These are phyloP conservation scores for Sclerotiophoma versabilis DNA, from an alignment of 2,329 filamentous ascomycete genomes.

Conservation along the genomic window DNA sequence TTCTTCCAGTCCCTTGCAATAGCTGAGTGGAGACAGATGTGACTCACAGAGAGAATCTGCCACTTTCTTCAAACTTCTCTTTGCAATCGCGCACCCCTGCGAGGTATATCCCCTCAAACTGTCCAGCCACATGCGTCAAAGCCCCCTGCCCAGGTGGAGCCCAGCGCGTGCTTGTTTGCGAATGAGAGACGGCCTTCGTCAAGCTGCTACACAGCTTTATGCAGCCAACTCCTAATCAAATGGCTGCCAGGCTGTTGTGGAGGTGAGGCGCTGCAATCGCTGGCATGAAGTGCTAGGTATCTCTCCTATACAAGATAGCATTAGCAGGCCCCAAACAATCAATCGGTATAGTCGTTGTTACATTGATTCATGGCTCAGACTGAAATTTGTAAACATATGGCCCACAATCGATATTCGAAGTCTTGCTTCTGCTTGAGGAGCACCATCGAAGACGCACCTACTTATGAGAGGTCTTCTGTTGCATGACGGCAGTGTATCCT, in stretches of 20 bases:
- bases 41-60: not conserved
- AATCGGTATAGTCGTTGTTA: not conserved
- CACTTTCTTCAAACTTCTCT: not conserved
- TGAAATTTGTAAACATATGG: too few relatives aligned
- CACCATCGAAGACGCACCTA: not conserved
- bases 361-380: not conserved
- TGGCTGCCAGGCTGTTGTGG: not conserved
- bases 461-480: not conserved
- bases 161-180: constrained; percentile 4
- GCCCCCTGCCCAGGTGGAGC: not conserved
- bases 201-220: not conserved
- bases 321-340: too few relatives aligned
- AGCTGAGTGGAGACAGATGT: not conserved
- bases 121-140: not conserved
- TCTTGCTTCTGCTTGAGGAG: not conserved
- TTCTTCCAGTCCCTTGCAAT: not conserved
- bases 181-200: not conserved
- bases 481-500: too few relatives aligned
- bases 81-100: not conserved
- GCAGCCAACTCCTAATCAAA: not conserved
- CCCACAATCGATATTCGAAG: too few relatives aligned
- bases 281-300: not conserved
- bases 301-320: too few relatives aligned
- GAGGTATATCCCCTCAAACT: not conserved
- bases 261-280: not conserved